These are phyloP conservation scores for Leucoagaricus sp. DNA, from an alignment of 1,284 basidiomycete genomes.

Conservation along the genomic window DNA sequence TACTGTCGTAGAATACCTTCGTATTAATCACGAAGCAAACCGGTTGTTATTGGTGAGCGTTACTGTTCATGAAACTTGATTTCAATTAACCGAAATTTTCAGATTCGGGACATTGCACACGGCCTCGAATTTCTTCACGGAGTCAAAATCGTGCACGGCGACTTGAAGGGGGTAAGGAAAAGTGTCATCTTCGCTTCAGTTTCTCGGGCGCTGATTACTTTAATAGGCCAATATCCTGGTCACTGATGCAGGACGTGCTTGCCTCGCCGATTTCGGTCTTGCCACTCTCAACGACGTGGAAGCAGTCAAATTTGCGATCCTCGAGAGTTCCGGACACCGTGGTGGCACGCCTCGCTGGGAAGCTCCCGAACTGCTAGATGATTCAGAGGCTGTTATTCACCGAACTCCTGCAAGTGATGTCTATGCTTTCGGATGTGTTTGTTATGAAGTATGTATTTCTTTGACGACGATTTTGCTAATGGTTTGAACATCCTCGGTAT, in stretches of 20 bases:
- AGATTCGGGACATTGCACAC: conserved; percentile 18
- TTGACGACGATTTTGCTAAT: not conserved
- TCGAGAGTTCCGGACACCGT: not conserved
- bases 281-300: conserved; percentile 14
- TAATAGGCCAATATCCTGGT: conserved; percentile 21
- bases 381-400: not conserved
- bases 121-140: conserved; percentile 24
- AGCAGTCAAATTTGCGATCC: conserved; percentile 15
- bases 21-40: not conserved
- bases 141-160: conserved; percentile 21
- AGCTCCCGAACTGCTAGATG: conserved; percentile 21
- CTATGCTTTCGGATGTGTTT: conserved; percentile 21
- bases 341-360: conserved; percentile 17
- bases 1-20: conserved; percentile 19
- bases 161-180: conserved; percentile 23
- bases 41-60: conserved; percentile 12
- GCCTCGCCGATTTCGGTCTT: conserved; percentile 24
- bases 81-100: too few relatives aligned
- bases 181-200: too few relatives aligned
- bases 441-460: conserved; percentile 20
- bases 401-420: conserved; percentile 18
- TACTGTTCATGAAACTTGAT: conserved; percentile 5
- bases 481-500: not conserved
- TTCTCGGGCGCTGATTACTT: not conserved
- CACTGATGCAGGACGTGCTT: conserved; percentile 16